Evolutionary conservation across 148 eudicot species (phyloP).

Genomic region (Diospyros lotus): DNA sequence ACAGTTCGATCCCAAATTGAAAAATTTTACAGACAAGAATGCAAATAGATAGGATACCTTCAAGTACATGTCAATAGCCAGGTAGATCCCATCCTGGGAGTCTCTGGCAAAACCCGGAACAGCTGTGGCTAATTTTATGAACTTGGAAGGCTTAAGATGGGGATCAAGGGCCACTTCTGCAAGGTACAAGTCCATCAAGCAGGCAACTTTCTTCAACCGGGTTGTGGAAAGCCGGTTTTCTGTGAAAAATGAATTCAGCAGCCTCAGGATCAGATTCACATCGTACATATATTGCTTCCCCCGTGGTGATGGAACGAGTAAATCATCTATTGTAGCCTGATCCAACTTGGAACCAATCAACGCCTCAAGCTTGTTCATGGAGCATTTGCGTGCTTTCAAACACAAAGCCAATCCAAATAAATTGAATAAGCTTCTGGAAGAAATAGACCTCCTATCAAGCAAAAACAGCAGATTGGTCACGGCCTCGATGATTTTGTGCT

Average conservation of each 20-base stretch:
- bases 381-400: conserved; percentile 24
- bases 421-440: conserved; percentile 32
- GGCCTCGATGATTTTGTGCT: conserved; percentile 25
- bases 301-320: conserved; percentile 38
- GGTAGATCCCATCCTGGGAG: conserved; percentile 41
- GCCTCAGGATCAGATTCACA: conserved; percentile 40
- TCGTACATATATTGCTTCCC: conserved; percentile 29
- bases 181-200: conserved; percentile 50
- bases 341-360: conserved; percentile 58
- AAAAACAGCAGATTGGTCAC: conserved; percentile 33
- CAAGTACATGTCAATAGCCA: conserved; percentile 46
- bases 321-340: conserved; percentile 45
- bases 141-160: conserved; percentile 41
- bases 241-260: conserved; percentile 34
- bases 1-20: too few relatives aligned
- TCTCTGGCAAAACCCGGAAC: conserved; percentile 50
- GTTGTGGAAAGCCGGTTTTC: conserved; percentile 16
- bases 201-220: conserved; percentile 39
- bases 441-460: conserved; percentile 35
- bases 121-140: conserved; percentile 30
- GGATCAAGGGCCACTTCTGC: conserved; percentile 57
- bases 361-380: conserved; percentile 28
- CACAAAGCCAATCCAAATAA: conserved; percentile 28
- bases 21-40: not conserved
- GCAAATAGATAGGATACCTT: conserved; percentile 32